phyloP scores from a whole-genome alignment of 1,284 basidiomycete genomes.

The Trametes polyzona region DNA sequence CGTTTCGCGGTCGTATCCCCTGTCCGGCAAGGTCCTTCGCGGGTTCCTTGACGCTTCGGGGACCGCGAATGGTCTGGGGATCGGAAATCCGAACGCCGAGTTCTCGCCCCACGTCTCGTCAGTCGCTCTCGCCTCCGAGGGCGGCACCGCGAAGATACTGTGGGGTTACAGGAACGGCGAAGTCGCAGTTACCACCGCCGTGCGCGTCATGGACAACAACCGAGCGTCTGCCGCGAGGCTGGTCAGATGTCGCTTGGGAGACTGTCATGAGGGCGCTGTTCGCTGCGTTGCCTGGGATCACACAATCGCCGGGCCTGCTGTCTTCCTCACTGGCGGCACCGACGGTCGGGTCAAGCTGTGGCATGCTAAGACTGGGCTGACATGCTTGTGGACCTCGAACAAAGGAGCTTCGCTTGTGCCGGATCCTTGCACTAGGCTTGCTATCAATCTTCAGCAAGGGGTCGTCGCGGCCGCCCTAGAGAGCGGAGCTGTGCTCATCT shows the following conservation, averaged over 20 bases:
- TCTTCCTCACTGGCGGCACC: slow-evolving; percentile 56
- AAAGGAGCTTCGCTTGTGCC: slow-evolving; percentile 39
- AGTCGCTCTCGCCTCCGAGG: slow-evolving; percentile 61
- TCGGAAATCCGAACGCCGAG: slow-evolving; percentile 80
- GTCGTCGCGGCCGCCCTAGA: slow-evolving; percentile 52
- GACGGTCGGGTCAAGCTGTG: slow-evolving; percentile 77
- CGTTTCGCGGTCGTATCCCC: slow-evolving; percentile 74
- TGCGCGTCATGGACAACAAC: slow-evolving; percentile 58
- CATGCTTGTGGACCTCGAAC: slow-evolving; percentile 66
- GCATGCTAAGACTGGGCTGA: slow-evolving; percentile 53
- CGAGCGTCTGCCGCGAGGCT: slow-evolving; percentile 50
- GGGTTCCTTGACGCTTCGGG: slow-evolving; percentile 77
- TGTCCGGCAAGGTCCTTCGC: slow-evolving; percentile 70
- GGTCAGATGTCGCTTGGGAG: slow-evolving; percentile 49
- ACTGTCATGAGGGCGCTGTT: slow-evolving; percentile 66
- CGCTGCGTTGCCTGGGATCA: slow-evolving; percentile 54
- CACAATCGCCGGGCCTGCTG: slow-evolving; percentile 29
- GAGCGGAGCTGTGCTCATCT: slow-evolving; percentile 61
- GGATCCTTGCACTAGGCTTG: slow-evolving; percentile 55
- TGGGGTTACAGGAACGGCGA: slow-evolving; percentile 82
- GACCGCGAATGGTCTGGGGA: slow-evolving; percentile 57
- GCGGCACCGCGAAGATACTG: slow-evolving; percentile 68
- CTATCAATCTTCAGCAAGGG: slow-evolving; percentile 46
- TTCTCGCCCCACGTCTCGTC: slow-evolving; percentile 71
- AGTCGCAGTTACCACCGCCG: slow-evolving; percentile 63